phyloP scores from a whole-genome alignment of 352 stramenopile genomes.

The Phytophthora hybrid region DNA sequence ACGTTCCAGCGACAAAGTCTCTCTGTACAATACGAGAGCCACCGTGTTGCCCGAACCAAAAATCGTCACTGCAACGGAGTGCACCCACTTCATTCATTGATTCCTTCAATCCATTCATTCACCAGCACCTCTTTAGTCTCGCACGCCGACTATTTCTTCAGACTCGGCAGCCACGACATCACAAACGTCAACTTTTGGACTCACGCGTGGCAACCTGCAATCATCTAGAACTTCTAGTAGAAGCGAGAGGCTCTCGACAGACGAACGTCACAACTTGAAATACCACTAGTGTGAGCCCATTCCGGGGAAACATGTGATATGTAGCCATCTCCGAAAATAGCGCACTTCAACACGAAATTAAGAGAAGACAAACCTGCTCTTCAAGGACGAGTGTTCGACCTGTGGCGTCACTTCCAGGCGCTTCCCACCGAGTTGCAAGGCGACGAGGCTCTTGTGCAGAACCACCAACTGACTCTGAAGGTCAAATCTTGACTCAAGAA shows the following conservation, averaged over 20 bases:
- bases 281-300: not conserved
- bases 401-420: slow-evolving; percentile 45
- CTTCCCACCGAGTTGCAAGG: slow-evolving; percentile 29
- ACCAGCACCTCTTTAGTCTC: slow-evolving; percentile 4
- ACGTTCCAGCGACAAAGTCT: slow-evolving; percentile 14
- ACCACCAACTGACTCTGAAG: slow-evolving; percentile 28
- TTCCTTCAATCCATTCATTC: slow-evolving; percentile 2
- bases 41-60: not conserved
- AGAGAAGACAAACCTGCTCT: slow-evolving; percentile 6
- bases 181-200: slow-evolving; percentile 1
- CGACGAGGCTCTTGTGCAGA: slow-evolving; percentile 24
- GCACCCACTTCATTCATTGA: not conserved
- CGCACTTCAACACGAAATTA: slow-evolving; percentile 1
- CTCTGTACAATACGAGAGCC: not conserved
- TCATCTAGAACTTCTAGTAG: no score
- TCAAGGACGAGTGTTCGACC: slow-evolving; percentile 51
- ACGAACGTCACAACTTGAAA: not conserved
- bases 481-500: no score
- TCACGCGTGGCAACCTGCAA: slow-evolving; percentile 4
- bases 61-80: not conserved
- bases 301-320: not conserved
- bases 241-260: not conserved
- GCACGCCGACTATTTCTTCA: slow-evolving; percentile 22
- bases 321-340: not conserved
- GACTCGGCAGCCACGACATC: not conserved